phyloP scores from a whole-genome alignment of 495 filamentous ascomycete species.

The Lindgomyces ingoldianus region DNA sequence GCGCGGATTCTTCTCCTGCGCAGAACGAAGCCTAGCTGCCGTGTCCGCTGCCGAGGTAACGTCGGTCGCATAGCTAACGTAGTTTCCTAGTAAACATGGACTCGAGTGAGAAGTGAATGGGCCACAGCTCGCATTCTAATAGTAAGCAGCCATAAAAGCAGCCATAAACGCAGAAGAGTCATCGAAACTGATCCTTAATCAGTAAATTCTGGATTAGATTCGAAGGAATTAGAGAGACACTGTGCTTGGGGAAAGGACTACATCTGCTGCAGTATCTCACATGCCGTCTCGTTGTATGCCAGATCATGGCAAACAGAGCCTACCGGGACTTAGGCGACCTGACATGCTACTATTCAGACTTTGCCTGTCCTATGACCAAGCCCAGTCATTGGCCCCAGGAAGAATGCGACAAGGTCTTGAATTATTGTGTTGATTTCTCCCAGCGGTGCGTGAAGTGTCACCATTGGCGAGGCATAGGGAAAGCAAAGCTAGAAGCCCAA shows the following conservation, averaged over 20 bases:
- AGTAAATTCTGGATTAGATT: background rate
- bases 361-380: conserved; percentile 4
- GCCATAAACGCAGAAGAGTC: conserved; percentile 49
- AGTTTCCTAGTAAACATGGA: conserved; percentile 60
- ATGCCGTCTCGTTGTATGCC: conserved; percentile 13
- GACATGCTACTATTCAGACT: conserved; percentile 15
- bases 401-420: conserved; percentile 19
- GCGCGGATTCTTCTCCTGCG: conserved; percentile 34
- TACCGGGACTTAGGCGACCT: conserved; percentile 19
- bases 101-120: conserved; percentile 54
- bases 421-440: too few species aligned
- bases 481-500: too few species aligned
- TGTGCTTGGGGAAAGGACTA: conserved; percentile 11
- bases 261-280: background rate
- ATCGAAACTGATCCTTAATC: conserved; percentile 1
- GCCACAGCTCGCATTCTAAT: conserved; percentile 56
- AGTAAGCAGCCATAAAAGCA: conserved; percentile 53
- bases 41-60: conserved; percentile 49
- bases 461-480: too few species aligned
- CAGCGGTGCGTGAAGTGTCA: too few species aligned
- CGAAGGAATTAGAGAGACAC: background rate
- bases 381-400: conserved; percentile 21
- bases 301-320: conserved; percentile 21
- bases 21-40: conserved; percentile 56
- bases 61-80: conserved; percentile 59